Base-by-base conservation (phyloP, 148 eudicot species). In the Silene latifolia region DNA sequence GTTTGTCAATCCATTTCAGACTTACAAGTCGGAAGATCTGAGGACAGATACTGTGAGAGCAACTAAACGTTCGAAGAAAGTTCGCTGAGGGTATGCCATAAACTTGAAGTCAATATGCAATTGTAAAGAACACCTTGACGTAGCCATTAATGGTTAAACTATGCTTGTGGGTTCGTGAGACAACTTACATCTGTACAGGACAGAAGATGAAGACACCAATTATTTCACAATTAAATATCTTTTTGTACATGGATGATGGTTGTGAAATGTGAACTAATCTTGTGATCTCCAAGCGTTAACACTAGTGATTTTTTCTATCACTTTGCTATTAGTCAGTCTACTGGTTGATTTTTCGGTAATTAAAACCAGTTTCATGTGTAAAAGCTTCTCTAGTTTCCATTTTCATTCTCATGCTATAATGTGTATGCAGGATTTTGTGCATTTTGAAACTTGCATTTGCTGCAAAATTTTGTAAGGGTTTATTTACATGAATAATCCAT, bases 1-100 rank as follows among this genome's bases (percentile, higher is more conserved):
- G 27, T 62, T 54, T 69, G 67, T 48, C 66, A 59, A 72, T 51
- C 29, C 59, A 44, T 47, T 63, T 62, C 86, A 86, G 88, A 64
- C 85, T 10, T 72, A 60, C 66, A 42, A 76, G 14, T 79, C 74
- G 8, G 86, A 84, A 68, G 86, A 89, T 77, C 60, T 80, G 20
- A 86, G 88, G 80, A 92, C 80, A 78, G 89, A 82, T 72, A 76
- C 51, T 15, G 74, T 21, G 32, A 82, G 98, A 81, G 91, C 91
- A 51, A 25, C 84, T 29, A 90, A 92, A 78, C 89, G 96, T 46
- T 20, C 46, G 57, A 89, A 91, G 78, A 87, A 87, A 76, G 62
- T 79, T 68, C 83, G 89, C 48, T 89, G 82, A 81, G 21, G 53
- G 57, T 67, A 80, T 60, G 72, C 24, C 11, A 15, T 39, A 17